Evolutionary conservation across 352 stramenopile species (phyloP).

Genomic region (Globisporangium parvum): DNA sequence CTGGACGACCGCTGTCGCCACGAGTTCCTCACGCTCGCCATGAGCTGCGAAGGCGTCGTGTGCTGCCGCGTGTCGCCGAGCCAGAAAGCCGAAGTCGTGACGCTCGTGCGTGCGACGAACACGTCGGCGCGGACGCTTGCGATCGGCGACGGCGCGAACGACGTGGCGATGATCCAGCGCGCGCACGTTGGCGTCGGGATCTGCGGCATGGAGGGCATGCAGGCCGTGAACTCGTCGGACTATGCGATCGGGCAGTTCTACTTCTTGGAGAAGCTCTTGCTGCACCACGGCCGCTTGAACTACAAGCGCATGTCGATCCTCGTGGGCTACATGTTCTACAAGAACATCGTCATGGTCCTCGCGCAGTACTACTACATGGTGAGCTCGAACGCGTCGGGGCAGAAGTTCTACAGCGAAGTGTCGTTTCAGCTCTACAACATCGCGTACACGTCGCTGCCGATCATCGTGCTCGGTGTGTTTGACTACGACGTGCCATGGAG

Average conservation of each 20-base stretch:
- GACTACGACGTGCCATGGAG: constrained; percentile 78
- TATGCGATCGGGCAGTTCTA: constrained; percentile 98
- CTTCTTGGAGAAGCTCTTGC: constrained; percentile 91
- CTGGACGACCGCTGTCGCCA: constrained; percentile 42
- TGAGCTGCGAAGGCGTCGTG: constrained; percentile 70
- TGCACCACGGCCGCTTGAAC: constrained; percentile 97
- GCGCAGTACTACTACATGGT: constrained; percentile 91
- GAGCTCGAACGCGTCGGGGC: constrained; percentile 87
- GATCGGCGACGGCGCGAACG: constrained; percentile 93
- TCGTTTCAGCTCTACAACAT: constrained; percentile 92
- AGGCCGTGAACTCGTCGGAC: constrained; percentile 96
- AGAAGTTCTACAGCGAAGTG: constrained; percentile 81
- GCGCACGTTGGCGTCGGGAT: constrained; percentile 90
- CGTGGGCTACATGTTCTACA: constrained; percentile 98
- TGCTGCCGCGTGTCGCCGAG: constrained; percentile 77
- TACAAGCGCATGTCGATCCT: constrained; percentile 94
- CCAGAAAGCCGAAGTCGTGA: constrained; percentile 80
- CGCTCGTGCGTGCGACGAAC: constrained; percentile 46
- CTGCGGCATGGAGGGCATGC: constrained; percentile 88
- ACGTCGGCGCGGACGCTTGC: constrained; percentile 66
- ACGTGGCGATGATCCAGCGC: constrained; percentile 93
- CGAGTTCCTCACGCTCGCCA: constrained; percentile 63
- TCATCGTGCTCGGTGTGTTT: constrained; percentile 73
- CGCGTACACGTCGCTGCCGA: constrained; percentile 90
- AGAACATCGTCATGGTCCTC: constrained; percentile 93